A percentile compares a stretch with the other conserved stretches of the same genome.
Conservation (phyloP, 2,329 filamentous ascomycete genomes). For the Hypoxylon sp. region DNA sequence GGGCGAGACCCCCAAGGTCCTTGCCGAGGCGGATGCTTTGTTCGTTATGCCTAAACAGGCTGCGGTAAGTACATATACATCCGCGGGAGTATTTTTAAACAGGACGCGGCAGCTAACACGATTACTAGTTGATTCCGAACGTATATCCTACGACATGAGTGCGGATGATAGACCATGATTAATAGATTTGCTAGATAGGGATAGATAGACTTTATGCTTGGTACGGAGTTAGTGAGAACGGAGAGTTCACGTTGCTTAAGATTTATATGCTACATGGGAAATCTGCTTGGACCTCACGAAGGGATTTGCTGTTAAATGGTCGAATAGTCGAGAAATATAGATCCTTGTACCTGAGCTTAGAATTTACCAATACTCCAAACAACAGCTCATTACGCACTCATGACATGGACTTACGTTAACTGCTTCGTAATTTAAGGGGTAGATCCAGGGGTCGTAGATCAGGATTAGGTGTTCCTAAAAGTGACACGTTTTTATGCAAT, state of each 20-base stretch:
- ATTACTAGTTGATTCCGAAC: conserved; percentile 56
- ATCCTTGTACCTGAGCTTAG: neutral
- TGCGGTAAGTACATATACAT: conserved; percentile 67
- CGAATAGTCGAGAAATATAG: neutral
- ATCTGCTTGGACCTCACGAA: neutral
- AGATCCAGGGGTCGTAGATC: neutral
- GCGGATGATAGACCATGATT: conserved; percentile 5
- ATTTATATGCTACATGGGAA: conserved; percentile 1
- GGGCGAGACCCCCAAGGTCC: conserved; percentile 73
- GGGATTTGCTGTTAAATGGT: neutral
- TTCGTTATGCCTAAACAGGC: conserved; percentile 92
- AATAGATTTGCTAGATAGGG: conserved; percentile 35
- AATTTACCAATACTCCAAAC: neutral
- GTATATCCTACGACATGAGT: conserved; percentile 54
- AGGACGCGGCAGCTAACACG: conserved; percentile 16
- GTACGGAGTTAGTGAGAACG: conserved; percentile 30
- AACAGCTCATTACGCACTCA: neutral
- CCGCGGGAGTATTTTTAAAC: neutral
- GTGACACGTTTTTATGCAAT: neutral
- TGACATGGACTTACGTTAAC: neutral
- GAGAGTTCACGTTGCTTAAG: conserved; percentile 11
- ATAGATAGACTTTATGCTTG: conserved; percentile 27
- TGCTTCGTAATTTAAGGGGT: neutral
- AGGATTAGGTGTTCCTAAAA: neutral
- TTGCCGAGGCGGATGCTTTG: conserved; percentile 87